phyloP scores from a whole-genome alignment of 805 yeast species.

The Hermanozyma aechmeae region DNA sequence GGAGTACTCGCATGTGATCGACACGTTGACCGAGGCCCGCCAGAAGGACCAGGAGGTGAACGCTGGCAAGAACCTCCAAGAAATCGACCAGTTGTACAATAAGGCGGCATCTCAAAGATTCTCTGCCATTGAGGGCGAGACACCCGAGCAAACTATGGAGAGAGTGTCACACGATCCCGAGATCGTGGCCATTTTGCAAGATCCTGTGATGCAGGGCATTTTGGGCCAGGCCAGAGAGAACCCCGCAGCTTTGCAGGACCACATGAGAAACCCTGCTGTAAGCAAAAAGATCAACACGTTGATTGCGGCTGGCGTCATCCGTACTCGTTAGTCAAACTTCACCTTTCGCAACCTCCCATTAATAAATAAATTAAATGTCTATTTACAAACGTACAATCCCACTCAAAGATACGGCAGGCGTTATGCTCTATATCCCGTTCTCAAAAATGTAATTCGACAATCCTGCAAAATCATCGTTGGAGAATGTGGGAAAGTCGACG shows the following conservation, averaged over 20 bases:
- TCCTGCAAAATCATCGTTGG: too few species aligned
- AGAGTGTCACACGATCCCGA: constrained; percentile 93
- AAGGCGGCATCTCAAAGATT: constrained; percentile 78
- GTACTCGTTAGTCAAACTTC: constrained; percentile 69
- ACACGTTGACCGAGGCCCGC: constrained; percentile 73
- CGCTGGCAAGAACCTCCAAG: constrained; percentile 48
- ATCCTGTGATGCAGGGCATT: constrained; percentile 94
- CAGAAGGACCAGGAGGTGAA: constrained; percentile 59
- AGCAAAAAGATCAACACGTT: constrained; percentile 78
- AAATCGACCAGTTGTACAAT: constrained; percentile 72
- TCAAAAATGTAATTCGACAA: too few species aligned
- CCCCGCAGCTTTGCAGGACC: constrained; percentile 96
- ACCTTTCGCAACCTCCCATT: too few species aligned
- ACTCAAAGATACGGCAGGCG: too few species aligned
- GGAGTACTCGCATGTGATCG: constrained; percentile 74
- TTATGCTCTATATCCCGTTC: too few species aligned
- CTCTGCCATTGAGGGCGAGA: constrained; percentile 76
- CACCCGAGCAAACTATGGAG: constrained; percentile 89
- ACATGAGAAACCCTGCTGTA: constrained; percentile 94
- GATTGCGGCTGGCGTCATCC: constrained; percentile 94
- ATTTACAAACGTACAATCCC: too few species aligned
- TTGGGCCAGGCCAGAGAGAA: constrained; percentile 88
- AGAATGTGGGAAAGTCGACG: too few species aligned
- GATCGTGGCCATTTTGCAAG: constrained; percentile 78
- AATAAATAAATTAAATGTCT: not conserved